phyloP scores from a whole-genome alignment of 2,329 filamentous ascomycete species.

The Colletotrichum sp. region DNA sequence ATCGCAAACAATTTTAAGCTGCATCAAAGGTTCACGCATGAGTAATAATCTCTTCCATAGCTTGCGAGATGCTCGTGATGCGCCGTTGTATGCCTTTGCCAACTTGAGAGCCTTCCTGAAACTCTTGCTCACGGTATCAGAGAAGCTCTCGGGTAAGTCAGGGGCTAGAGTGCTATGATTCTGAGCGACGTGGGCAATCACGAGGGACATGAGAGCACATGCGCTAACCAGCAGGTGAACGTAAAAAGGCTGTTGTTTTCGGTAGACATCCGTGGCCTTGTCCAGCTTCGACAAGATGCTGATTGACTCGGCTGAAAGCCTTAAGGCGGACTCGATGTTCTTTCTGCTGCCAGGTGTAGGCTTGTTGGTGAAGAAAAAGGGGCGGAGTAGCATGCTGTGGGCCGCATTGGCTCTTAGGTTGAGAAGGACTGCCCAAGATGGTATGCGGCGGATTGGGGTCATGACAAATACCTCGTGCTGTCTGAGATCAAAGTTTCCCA shows the following conservation, averaged over 20 bases:
- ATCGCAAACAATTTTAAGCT: neutral
- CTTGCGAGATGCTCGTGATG: neutral
- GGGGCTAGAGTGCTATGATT: neutral
- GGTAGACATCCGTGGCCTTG: conserved; percentile 5
- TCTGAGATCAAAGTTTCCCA: neutral
- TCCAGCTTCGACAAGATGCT: neutral
- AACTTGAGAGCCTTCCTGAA: neutral
- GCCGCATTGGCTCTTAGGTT: conserved; percentile 11
- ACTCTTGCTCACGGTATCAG: neutral
- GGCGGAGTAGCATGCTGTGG: conserved; percentile 6
- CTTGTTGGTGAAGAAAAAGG: conserved; percentile 10
- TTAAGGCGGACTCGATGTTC: conserved; percentile 1
- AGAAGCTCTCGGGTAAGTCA: neutral
- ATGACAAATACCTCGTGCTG: neutral
- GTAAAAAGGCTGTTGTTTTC: conserved; percentile 12
- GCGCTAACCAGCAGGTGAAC: conserved; percentile 8
- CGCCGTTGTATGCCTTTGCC: neutral
- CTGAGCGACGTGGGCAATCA: neutral
- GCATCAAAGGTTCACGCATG: neutral
- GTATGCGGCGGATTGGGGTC: neutral
- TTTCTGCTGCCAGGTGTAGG: neutral
- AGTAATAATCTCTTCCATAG: neutral
- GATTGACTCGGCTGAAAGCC: neutral
- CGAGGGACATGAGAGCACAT: conserved; percentile 12
- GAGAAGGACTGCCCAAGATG: conserved; percentile 12